Base-by-base conservation (phyloP, 768 basidiomycete genomes). In the Cyclocybe cylindracea region DNA sequence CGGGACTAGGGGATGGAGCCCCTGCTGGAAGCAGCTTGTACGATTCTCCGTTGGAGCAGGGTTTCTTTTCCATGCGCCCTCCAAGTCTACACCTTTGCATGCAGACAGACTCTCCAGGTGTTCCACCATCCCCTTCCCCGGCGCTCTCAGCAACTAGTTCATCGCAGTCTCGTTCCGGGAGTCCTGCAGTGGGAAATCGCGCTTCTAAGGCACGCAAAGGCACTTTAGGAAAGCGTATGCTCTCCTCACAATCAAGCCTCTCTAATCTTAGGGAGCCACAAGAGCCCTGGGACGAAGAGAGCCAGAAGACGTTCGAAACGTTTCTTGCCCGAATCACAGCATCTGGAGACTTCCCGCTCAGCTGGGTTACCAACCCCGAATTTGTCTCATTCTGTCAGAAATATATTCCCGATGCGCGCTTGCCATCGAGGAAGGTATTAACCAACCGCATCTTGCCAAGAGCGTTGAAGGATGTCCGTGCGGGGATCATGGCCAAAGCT, bases 321-420 rank as follows among this genome's bases (percentile, higher is more conserved):
- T 10, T 14, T 0, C 31, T 73, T 41, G 57, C 55, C 5, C 18
- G 57, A 6, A 31, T 73, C 1, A 74, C 69, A 33, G 69, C 68
- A 10, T 65, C 70, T 11, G 64, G 61, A 31, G 66, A 65, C 0
- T 59, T 75, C 13, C 58, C 72, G 10, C 59, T 75, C 0, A 61
- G 60, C 4, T 76, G 70, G 70, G 66, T 74, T 11, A 66, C 70
- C 14, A 73, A 74, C 55, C 64, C 65, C 0, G 69, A 70, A 33
- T 70, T 62, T 48, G 48, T 71, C 44, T 19, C 38, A 3, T 61
- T 76, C 41, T 64, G 61, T 41, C 53, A 65, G n/a, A 56, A 61
- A 2, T 72, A 72, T 49, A 42, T 73, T 11, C 69, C 71, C 7
- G 35, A 14, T 3, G 71, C 66, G 4, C 58, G 50, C 40, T 40